Conservation (phyloP, 768 basidiomycete genomes). For the Dacryopinax primogenitus region DNA sequence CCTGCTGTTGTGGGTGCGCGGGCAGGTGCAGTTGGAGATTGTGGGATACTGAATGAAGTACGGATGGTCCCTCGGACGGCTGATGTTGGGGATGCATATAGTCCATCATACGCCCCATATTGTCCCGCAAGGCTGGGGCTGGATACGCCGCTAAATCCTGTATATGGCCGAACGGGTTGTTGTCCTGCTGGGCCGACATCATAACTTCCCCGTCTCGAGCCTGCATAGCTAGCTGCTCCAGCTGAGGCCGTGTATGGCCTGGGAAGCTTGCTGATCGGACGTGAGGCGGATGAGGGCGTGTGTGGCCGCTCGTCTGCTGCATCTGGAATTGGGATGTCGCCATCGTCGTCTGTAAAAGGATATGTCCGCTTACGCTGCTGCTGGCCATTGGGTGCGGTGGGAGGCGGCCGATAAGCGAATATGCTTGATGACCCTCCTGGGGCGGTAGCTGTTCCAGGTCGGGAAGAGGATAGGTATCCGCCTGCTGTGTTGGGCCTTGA, state of each 20-base stretch:
- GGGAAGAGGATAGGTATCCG: conserved; percentile 1
- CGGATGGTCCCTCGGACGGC: not conserved
- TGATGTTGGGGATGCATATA: conserved; percentile 1
- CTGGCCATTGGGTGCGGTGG: not conserved
- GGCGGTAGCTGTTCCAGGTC: not conserved
- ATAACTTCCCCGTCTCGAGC: not conserved
- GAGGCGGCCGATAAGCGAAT: conserved; percentile 1
- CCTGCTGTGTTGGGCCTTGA: not conserved
- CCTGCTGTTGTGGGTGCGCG: not conserved
- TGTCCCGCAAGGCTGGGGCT: not conserved
- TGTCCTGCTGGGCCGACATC: too few species aligned
- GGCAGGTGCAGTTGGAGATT: too few species aligned
- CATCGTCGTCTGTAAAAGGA: not conserved
- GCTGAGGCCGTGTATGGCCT: not conserved
- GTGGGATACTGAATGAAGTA: not conserved
- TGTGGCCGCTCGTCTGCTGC: not conserved
- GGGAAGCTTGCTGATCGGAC: not conserved
- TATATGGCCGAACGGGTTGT: not conserved
- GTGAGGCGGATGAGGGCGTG: not conserved
- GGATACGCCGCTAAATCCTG: not conserved
- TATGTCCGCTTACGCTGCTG: not conserved
- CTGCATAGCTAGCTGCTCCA: not conserved
- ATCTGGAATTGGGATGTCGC: not conserved
- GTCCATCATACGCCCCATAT: not conserved
- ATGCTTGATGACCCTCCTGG: not conserved